A percentile compares a stretch with the other conserved stretches of the same genome.
Conservation (phyloP, 2,329 filamentous ascomycete species). For the Oidium heveae region DNA sequence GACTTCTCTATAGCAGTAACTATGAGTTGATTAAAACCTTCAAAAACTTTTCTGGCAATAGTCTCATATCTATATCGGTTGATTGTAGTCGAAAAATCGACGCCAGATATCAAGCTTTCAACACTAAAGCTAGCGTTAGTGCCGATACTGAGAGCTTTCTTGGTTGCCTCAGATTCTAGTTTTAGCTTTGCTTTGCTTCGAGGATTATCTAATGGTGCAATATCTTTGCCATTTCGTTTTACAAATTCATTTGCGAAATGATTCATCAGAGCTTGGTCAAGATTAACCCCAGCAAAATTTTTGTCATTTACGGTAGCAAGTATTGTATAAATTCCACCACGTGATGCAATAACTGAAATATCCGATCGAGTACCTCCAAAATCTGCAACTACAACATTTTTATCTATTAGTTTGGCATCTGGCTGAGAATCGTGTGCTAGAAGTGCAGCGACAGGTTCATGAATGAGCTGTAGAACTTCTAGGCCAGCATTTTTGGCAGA, state of each 20-base stretch:
- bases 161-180: slow-evolving; percentile 70
- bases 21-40: slow-evolving; percentile 66
- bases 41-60: slow-evolving; percentile 62
- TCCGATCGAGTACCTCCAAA: slow-evolving; percentile 83
- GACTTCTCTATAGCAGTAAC: slow-evolving; percentile 78
- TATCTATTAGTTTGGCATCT: slow-evolving; percentile 52
- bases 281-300: slow-evolving; percentile 61
- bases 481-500: slow-evolving; percentile 60
- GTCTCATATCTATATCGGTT: slow-evolving; percentile 89
- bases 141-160: slow-evolving; percentile 76
- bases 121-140: slow-evolving; percentile 78
- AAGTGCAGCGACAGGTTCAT: slow-evolving; percentile 69
- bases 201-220: slow-evolving; percentile 60
- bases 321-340: slow-evolving; percentile 89
- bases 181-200: slow-evolving; percentile 77
- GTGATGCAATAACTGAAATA: slow-evolving; percentile 68
- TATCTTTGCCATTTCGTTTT: slow-evolving; percentile 50
- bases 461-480: slow-evolving; percentile 78
- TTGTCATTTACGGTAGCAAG: slow-evolving; percentile 89
- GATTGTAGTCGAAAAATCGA: slow-evolving; percentile 77
- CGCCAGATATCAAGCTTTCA: slow-evolving; percentile 67
- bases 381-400: slow-evolving; percentile 76
- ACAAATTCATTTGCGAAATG: slow-evolving; percentile 97
- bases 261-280: slow-evolving; percentile 82
- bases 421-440: slow-evolving; percentile 78